Conservation (phyloP, 2,329 filamentous ascomycete species). For the Colletotrichum chlorophyti region DNA sequence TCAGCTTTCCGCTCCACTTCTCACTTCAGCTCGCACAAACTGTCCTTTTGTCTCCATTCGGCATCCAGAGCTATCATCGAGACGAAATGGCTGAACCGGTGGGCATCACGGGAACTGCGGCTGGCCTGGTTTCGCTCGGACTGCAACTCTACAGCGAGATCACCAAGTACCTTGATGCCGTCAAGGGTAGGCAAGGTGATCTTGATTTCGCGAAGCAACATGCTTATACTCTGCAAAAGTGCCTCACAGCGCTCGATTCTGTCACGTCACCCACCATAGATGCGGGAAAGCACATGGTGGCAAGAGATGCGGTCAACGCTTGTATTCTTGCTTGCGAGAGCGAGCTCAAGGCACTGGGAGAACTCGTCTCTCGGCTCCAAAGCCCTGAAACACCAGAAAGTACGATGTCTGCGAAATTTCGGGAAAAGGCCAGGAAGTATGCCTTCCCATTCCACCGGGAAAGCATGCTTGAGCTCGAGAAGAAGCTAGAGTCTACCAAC, state of each 20-base stretch:
- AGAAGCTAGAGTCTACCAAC: neutral
- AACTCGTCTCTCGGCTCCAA: neutral
- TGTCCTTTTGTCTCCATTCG: no score
- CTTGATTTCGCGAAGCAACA: neutral
- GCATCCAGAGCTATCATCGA: no score
- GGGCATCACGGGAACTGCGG: neutral
- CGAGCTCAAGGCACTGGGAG: neutral
- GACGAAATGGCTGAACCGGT: neutral
- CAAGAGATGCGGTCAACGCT: neutral
- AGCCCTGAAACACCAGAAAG: fast-evolving
- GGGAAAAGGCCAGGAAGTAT: neutral
- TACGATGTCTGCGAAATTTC: neutral
- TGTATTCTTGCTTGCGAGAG: neutral
- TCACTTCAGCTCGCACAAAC: no score
- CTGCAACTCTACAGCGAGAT: neutral
- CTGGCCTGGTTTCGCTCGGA: neutral
- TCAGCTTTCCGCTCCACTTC: no score
- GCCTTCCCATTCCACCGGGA: neutral
- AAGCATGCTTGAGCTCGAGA: neutral
- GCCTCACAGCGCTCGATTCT: neutral
- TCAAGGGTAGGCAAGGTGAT: neutral
- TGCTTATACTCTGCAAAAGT: neutral
- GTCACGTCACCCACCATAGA: neutral
- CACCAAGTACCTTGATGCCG: neutral
- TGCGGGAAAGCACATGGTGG: no score